These are phyloP conservation scores for Albifimbria verrucaria DNA, from an alignment of 2,329 filamentous ascomycete genomes.

Conservation along the genomic window DNA sequence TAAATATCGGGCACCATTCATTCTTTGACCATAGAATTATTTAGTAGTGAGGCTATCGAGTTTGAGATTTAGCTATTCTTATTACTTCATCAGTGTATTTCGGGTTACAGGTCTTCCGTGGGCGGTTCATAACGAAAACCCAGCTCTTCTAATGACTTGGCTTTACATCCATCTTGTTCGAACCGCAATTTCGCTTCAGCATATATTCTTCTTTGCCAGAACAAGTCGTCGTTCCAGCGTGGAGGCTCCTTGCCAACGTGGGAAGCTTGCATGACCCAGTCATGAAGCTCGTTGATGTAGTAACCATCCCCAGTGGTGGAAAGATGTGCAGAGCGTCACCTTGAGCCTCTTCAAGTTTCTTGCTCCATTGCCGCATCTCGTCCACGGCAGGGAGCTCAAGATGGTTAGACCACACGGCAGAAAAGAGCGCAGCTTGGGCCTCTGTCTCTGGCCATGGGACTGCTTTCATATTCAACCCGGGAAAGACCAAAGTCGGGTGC, in stretches of 20 bases:
- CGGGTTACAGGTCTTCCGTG: too few species aligned
- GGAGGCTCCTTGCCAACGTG: constrained; percentile 64
- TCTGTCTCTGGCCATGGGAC: constrained; percentile 84
- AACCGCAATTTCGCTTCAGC: constrained; percentile 71
- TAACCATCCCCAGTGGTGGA: constrained; percentile 48
- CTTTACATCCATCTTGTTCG: constrained; percentile 58
- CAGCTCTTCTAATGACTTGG: constrained; percentile 67
- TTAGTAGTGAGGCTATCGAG: too few species aligned
- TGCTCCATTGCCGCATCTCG: constrained; percentile 71
- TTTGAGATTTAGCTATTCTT: too few species aligned
- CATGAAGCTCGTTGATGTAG: constrained; percentile 67
- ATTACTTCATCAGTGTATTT: too few species aligned
- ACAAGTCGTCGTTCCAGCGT: constrained; percentile 66
- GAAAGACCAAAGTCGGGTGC: constrained; percentile 75
- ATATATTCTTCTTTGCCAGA: constrained; percentile 70
- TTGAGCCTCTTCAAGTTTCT: constrained; percentile 49
- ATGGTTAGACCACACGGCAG: constrained; percentile 72
- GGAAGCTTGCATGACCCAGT: constrained; percentile 53
- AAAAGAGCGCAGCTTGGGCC: constrained; percentile 72
- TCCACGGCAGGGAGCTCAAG: constrained; percentile 58
- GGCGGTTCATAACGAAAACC: constrained; percentile 57
- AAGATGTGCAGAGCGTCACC: constrained; percentile 28
- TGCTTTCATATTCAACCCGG: constrained; percentile 73
- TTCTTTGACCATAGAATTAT: too few species aligned
- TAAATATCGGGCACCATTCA: too few species aligned